These are phyloP conservation scores for Aechmea fasciata DNA, from an alignment of 176 grass and related monocot genomes.

Conservation along the genomic window DNA sequence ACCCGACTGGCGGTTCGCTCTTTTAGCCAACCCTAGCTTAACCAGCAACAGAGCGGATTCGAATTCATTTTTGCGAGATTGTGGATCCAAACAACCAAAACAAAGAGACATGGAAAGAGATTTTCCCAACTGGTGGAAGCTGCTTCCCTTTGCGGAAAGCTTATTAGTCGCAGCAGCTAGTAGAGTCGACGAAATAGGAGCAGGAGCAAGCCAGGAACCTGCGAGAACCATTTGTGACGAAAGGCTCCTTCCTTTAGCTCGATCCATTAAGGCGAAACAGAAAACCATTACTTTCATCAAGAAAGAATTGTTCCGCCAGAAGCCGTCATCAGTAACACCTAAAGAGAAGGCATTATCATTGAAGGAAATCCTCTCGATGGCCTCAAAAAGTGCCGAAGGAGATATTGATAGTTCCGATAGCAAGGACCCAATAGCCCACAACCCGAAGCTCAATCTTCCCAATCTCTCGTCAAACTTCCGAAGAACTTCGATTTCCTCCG, in stretches of 20 bases:
- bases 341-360: constrained; percentile 46
- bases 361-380: constrained; percentile 61
- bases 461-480: constrained; percentile 79
- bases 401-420: constrained; percentile 74
- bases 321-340: constrained; percentile 47
- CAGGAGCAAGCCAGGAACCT: constrained; percentile 81
- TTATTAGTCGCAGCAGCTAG: constrained; percentile 69
- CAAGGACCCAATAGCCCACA: constrained; percentile 72
- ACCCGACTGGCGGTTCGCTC: constrained; percentile 53
- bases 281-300: constrained; percentile 73
- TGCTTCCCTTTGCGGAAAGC: constrained; percentile 53
- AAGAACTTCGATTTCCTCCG: constrained; percentile 64
- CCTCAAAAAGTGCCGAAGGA: constrained; percentile 76
- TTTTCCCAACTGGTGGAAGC: constrained; percentile 63
- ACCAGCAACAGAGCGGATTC: constrained; percentile 86
- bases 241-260: constrained; percentile 58
- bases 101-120: constrained; percentile 64
- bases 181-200: constrained; percentile 61
- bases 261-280: constrained; percentile 84
- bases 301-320: constrained; percentile 78
- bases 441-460: constrained; percentile 75
- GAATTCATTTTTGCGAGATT: constrained; percentile 70
- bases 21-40: constrained; percentile 81
- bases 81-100: constrained; percentile 61
- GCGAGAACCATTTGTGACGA: constrained; percentile 76